Conservation (phyloP, 2,329 filamentous ascomycete genomes). For the Monosporascus cannonballus region DNA sequence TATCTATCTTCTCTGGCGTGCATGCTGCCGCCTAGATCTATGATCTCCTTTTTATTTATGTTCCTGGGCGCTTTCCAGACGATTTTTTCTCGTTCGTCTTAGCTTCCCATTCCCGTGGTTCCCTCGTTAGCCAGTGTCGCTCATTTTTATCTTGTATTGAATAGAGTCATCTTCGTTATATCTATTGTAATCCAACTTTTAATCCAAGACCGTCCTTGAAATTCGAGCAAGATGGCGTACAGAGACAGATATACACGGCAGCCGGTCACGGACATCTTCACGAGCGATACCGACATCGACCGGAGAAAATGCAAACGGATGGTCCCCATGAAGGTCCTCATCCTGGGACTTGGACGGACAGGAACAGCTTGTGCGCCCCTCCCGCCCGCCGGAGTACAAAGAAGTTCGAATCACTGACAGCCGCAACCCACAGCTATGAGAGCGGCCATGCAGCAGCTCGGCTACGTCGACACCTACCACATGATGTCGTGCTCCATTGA, state of each 20-base stretch:
- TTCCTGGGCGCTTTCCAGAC: background rate
- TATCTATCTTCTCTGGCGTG: background rate
- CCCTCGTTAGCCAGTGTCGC: background rate
- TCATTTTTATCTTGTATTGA: background rate
- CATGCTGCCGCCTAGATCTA: background rate
- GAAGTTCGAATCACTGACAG: background rate
- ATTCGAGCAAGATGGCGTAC: conserved; percentile 16
- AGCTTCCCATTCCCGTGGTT: too few relatives aligned
- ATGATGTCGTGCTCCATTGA: conserved; percentile 67
- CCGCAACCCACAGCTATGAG: conserved; percentile 44
- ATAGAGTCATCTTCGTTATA: background rate
- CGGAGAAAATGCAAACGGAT: conserved; percentile 56
- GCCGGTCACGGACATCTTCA: conserved; percentile 56
- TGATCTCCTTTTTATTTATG: background rate
- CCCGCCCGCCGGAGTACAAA: background rate
- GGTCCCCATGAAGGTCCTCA: conserved; percentile 67
- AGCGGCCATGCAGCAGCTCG: conserved; percentile 58
- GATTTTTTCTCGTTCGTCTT: background rate
- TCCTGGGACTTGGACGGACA: conserved; percentile 63
- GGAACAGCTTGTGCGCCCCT: conserved; percentile 59
- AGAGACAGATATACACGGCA: conserved; percentile 27
- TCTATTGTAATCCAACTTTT: background rate
- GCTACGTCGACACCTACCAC: conserved; percentile 65
- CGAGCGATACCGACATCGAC: conserved; percentile 62
- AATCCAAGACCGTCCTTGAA: background rate